Conservation (phyloP, 2,329 filamentous ascomycete genomes). For the Ilyonectria mors-panacis region DNA sequence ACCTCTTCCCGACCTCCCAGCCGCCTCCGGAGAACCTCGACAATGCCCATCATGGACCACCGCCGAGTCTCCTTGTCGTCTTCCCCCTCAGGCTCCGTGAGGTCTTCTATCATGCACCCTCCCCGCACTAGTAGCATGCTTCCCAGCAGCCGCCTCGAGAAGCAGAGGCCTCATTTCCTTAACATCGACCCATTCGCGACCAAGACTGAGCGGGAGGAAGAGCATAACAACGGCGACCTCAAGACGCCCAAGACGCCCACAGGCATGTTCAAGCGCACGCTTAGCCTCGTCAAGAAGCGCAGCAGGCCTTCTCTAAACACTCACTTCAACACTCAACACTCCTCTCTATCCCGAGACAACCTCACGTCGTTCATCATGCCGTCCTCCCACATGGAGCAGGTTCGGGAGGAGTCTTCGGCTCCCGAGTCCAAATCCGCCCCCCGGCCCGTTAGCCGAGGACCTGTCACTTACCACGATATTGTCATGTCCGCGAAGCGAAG, state of each 20-base stretch:
- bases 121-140: conserved; percentile 62
- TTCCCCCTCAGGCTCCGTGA: conserved; percentile 48
- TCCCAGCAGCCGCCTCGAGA: conserved; percentile 52
- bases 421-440: conserved; percentile 41
- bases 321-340: conserved; percentile 52
- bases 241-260: conserved; percentile 57
- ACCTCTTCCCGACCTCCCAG: conserved; percentile 39
- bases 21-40: conserved; percentile 50
- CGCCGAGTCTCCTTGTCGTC: conserved; percentile 53
- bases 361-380: conserved; percentile 45
- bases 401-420: conserved; percentile 48
- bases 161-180: conserved; percentile 64
- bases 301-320: conserved; percentile 65
- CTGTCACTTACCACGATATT: conserved; percentile 66
- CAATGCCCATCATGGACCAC: conserved; percentile 53
- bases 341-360: conserved; percentile 54
- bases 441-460: conserved; percentile 43
- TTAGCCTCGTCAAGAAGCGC: conserved; percentile 69
- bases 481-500: conserved; percentile 61
- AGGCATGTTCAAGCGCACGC: conserved; percentile 66
- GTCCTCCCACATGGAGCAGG: conserved; percentile 52
- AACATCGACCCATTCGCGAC: conserved; percentile 68
- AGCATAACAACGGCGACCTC: conserved; percentile 40
- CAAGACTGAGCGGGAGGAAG: conserved; percentile 46
- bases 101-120: conserved; percentile 51